phyloP scores from a whole-genome alignment of 2,329 filamentous ascomycete species.

The Penicillium aurantiogriseum region DNA sequence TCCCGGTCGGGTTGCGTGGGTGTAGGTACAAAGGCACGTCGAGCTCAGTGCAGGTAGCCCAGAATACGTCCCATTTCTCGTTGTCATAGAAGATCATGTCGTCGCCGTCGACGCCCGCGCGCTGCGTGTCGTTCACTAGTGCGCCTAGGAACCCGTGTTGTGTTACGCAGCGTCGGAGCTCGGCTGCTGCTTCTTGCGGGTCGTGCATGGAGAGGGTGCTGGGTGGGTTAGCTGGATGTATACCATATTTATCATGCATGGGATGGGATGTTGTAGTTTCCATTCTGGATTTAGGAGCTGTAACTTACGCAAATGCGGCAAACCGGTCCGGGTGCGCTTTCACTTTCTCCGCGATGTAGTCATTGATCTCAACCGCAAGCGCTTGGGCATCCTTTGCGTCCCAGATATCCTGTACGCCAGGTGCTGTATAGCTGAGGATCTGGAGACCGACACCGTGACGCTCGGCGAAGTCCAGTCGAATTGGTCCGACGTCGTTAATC shows the following conservation, averaged over 20 bases:
- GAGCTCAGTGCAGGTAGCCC: conserved; percentile 57
- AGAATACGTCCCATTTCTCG: conserved; percentile 59
- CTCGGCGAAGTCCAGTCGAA: conserved; percentile 45
- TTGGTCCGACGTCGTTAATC: conserved; percentile 51
- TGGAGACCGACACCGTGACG: conserved; percentile 49
- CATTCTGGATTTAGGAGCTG: not conserved
- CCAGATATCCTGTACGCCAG: conserved; percentile 50
- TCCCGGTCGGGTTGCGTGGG: conserved; percentile 58
- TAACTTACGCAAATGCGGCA: conserved; percentile 44
- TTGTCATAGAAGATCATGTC: conserved; percentile 65
- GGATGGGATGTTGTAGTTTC: not conserved
- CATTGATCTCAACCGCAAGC: conserved; percentile 48
- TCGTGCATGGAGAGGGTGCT: conserved; percentile 44
- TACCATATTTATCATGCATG: not conserved
- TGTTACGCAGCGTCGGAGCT: conserved; percentile 51
- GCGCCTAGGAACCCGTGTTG: conserved; percentile 62
- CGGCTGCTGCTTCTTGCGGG: conserved; percentile 39
- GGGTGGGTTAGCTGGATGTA: not conserved
- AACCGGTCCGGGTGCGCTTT: conserved; percentile 44
- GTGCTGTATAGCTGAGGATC: conserved; percentile 50
- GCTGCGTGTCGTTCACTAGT: conserved; percentile 62
- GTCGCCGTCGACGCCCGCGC: conserved; percentile 57
- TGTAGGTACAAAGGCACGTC: conserved; percentile 66
- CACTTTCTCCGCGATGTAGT: conserved; percentile 47
- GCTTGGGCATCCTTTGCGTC: conserved; percentile 46